These are phyloP conservation scores for Phytophthora citrophthora DNA, from an alignment of 352 stramenopile genomes.

Conservation along the genomic window DNA sequence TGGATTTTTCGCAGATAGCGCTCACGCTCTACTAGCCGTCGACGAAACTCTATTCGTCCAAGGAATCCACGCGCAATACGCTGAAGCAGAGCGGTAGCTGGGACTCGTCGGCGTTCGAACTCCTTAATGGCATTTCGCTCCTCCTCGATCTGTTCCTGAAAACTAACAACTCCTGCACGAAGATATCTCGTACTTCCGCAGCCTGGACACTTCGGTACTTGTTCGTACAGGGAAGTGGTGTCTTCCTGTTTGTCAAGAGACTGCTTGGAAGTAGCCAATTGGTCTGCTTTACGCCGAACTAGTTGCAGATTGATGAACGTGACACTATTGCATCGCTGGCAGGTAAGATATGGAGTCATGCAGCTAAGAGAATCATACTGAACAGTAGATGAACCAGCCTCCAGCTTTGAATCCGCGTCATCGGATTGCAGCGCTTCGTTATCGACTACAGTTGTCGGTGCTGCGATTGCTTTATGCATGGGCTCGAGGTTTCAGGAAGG, in stretches of 20 bases:
- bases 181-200: conserved; percentile 77
- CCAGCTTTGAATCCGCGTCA: not conserved
- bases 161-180: conserved; percentile 72
- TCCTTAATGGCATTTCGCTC: conserved; percentile 65
- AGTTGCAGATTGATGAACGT: conserved; percentile 73
- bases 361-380: conserved; percentile 27
- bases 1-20: conserved; percentile 63
- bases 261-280: conserved; percentile 5
- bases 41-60: conserved; percentile 58
- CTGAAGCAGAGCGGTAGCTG: conserved; percentile 62
- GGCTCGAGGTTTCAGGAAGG: not conserved
- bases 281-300: conserved; percentile 44
- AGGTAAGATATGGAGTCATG: conserved; percentile 82
- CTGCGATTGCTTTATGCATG: conserved; percentile 11
- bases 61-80: conserved; percentile 72
- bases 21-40: conserved; percentile 50
- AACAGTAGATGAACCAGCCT: not conserved
- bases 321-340: conserved; percentile 78
- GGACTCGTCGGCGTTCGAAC: conserved; percentile 61
- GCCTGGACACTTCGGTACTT: conserved; percentile 64
- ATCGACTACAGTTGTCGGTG: not conserved
- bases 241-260: conserved; percentile 17
- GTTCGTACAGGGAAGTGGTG: conserved; percentile 47
- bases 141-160: conserved; percentile 79
- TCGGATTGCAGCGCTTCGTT: not conserved